Base-by-base conservation (phyloP, 495 filamentous ascomycete species). In the Acidiella bohemica region DNA sequence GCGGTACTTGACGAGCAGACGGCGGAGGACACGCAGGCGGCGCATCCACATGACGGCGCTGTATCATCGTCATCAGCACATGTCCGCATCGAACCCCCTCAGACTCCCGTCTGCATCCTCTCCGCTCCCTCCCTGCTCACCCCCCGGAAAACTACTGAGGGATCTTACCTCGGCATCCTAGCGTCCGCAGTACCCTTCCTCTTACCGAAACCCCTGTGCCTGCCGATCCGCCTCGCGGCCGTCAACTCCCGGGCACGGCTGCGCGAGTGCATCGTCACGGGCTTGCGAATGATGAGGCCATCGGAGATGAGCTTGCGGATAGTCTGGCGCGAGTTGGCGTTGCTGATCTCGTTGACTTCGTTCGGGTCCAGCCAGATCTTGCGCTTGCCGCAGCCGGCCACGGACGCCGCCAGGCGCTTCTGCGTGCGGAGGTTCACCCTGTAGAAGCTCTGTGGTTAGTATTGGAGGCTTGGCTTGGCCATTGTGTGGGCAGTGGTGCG, bases 291-390 rank as follows among this genome's bases (percentile, higher is more conserved):
- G 78, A 99, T 96, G 62, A 99, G 81, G 69, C 90, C 92, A 88
- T 99, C 90, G 70, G 78, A 72, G 67, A 95, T 83, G 71, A 99
- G 86, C 78, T 99, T 99, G 72, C 92, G 92, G 82, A 99, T 81
- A 56, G 88, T 95, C 73, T 96, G 87, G 62, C 90, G 92, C 57
- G 87, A 95, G 81, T 96, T 96, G 80, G 90, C 90, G 73, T 96
- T 99, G 70, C 81, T 86, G 74, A 99, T 96, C 67, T 99, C 90
- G 76, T 70, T 88, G 67, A 88, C 78, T 75, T 99, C 90, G 68
- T 92, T 96, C 66, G 90, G 90, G 72, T 99, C 90, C 64, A 99
- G 86, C 90, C 90, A 99, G 73, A 99, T 90, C 81, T 96, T 96
- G 76, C 87, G 81, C 80, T 96, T 81, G 66, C 90, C 90, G 75